These are phyloP conservation scores for Dictyostelium brefeldianum DNA, from an alignment of 78 protist species.

Conservation along the genomic window DNA sequence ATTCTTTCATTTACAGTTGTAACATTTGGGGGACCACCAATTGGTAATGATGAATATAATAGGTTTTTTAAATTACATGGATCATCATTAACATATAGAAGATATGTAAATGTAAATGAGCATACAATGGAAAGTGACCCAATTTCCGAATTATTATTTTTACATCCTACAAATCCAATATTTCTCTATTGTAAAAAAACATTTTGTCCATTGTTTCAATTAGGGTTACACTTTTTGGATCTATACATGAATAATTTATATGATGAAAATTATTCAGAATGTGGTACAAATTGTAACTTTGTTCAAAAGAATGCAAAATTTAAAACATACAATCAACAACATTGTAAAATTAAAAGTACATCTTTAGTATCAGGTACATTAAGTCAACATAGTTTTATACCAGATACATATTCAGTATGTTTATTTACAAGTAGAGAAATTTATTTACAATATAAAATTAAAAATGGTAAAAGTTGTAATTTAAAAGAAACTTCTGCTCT, in stretches of 20 bases:
- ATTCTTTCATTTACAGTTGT: slow-evolving; percentile 1
- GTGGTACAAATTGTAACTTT: slow-evolving; percentile 17
- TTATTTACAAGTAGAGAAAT: background rate
- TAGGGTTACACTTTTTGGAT: slow-evolving; percentile 17
- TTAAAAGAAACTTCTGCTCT: background rate
- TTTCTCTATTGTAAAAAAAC: background rate
- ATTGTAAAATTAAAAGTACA: background rate
- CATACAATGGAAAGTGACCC: background rate
- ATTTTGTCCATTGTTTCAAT: background rate
- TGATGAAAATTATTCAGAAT: background rate
- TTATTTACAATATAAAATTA: background rate
- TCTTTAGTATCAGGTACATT: background rate
- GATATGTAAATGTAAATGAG: slow-evolving; percentile 18
- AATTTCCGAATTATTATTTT: background rate
- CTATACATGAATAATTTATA: background rate
- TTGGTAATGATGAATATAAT: background rate
- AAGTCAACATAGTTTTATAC: background rate
- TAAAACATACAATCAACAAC: background rate
- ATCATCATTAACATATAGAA: background rate
- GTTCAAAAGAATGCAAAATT: background rate
- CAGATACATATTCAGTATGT: slow-evolving; percentile 11
- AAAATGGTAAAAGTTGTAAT: background rate
- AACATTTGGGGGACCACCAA: slow-evolving; percentile 48
- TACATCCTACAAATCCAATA: slow-evolving; percentile 24
- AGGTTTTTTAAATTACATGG: background rate